Percentiles rank a stretch among this genome's conserved stretches.
Evolutionary conservation across 2,329 filamentous ascomycete species (phyloP).

Genomic region (Fusarium pininemorale): DNA sequence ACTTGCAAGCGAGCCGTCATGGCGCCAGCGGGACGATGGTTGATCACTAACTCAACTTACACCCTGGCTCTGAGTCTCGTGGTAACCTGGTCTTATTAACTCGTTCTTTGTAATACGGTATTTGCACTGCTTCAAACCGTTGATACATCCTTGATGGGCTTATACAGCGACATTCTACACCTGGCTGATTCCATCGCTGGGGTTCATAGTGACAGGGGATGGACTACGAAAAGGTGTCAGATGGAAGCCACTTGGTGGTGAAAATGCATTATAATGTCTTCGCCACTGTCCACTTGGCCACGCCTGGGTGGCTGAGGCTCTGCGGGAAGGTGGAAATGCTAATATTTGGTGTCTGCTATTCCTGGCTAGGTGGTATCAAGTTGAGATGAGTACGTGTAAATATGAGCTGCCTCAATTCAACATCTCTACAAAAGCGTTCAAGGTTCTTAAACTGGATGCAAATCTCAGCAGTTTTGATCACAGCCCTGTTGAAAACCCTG

Average conservation of each 20-base stretch:
- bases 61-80: neutral
- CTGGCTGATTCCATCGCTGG: neutral
- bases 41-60: neutral
- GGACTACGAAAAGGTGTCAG: neutral
- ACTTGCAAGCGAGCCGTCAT: slow-evolving; percentile 15
- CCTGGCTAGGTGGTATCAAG: slow-evolving; percentile 29
- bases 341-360: neutral
- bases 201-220: neutral
- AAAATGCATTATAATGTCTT: neutral
- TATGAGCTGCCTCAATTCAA: neutral
- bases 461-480: neutral
- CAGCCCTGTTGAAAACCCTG: neutral
- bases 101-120: too few relatives aligned
- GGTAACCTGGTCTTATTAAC: neutral
- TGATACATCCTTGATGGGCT: neutral
- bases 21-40: neutral
- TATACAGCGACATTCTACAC: neutral
- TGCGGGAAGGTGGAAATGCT: slow-evolving; percentile 29
- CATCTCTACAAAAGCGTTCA: neutral
- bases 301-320: slow-evolving; percentile 34
- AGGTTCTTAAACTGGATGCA: neutral
- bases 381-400: slow-evolving; percentile 24
- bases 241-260: neutral
- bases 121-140: neutral
- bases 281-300: slow-evolving; percentile 32